Conservation (phyloP, 306 rosid genomes). For the Rosa persica region DNA sequence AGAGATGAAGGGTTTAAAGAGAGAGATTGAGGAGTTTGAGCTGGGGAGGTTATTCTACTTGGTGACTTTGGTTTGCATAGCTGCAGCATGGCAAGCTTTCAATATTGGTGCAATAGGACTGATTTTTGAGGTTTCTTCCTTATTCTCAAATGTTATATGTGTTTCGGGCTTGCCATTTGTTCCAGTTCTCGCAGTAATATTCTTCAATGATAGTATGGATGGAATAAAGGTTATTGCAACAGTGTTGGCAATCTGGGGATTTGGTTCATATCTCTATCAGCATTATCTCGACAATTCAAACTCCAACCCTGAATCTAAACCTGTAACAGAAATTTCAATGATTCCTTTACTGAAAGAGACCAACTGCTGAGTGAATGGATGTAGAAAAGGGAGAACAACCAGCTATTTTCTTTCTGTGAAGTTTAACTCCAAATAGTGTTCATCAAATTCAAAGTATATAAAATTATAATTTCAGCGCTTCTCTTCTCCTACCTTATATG, state of each 20-base stretch:
- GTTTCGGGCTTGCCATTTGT: constrained; percentile 38
- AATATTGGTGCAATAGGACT: not conserved
- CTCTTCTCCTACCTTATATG: not conserved
- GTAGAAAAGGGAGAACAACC: not conserved
- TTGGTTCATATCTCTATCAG: constrained; percentile 50
- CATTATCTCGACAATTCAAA: constrained; percentile 33
- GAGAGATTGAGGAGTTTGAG: constrained; percentile 40
- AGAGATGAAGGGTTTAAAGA: constrained; percentile 36
- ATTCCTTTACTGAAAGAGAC: constrained; percentile 17
- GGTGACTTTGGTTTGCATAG: not conserved
- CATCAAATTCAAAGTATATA: not conserved
- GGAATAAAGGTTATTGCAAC: constrained; percentile 44
- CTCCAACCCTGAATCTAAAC: not conserved
- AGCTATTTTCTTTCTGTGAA: not conserved
- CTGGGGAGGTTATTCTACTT: constrained; percentile 32
- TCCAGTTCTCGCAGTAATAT: constrained; percentile 40
- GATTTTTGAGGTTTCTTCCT: not conserved
- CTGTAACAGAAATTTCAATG: constrained; percentile 7
- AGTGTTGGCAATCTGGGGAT: constrained; percentile 57
- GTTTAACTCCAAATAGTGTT: not conserved
- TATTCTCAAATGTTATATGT: constrained; percentile 1
- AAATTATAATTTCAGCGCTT: not conserved
- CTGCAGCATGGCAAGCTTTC: constrained; percentile 5
- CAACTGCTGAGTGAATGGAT: not conserved
- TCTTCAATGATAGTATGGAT: constrained; percentile 44